Evolutionary conservation across 306 rosid genomes (phyloP).

Genomic region (Echinosophora koreensis): DNA sequence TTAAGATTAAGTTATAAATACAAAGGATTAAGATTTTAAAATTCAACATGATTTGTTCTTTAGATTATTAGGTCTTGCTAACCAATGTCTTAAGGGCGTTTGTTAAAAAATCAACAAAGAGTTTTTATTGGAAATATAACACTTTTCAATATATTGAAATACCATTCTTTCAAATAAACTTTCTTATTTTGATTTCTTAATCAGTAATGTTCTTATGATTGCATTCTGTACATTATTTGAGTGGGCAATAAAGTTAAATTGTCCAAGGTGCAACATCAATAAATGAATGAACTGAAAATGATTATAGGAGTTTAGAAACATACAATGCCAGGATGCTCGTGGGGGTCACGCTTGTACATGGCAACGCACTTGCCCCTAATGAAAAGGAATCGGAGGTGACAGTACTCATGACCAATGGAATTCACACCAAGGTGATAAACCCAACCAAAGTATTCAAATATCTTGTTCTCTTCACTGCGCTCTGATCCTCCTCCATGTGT

Average conservation of each 20-base stretch:
- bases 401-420: constrained; percentile 83
- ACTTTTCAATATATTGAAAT: too few relatives aligned
- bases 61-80: not conserved
- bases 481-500: constrained; percentile 37
- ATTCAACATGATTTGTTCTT: not conserved
- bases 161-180: too few relatives aligned
- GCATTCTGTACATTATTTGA: too few relatives aligned
- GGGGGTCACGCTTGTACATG: constrained; percentile 93
- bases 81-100: too few relatives aligned
- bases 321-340: constrained; percentile 82
- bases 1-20: not conserved
- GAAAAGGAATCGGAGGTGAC: constrained; percentile 78
- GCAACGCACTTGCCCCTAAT: constrained; percentile 74
- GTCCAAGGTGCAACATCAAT: not conserved
- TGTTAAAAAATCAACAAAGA: too few relatives aligned
- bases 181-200: too few relatives aligned
- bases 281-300: too few relatives aligned
- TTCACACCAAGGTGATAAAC: constrained; percentile 85
- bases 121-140: too few relatives aligned
- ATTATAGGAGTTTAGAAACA: not conserved
- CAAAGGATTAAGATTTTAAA: not conserved
- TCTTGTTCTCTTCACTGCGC: constrained; percentile 54
- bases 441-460: constrained; percentile 82
- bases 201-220: too few relatives aligned
- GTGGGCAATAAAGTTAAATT: not conserved